Evolutionary conservation across 345 rosid genomes (phyloP), one percentile per base, ranked within the genome.

Genomic region (Salix exigua): DNA sequence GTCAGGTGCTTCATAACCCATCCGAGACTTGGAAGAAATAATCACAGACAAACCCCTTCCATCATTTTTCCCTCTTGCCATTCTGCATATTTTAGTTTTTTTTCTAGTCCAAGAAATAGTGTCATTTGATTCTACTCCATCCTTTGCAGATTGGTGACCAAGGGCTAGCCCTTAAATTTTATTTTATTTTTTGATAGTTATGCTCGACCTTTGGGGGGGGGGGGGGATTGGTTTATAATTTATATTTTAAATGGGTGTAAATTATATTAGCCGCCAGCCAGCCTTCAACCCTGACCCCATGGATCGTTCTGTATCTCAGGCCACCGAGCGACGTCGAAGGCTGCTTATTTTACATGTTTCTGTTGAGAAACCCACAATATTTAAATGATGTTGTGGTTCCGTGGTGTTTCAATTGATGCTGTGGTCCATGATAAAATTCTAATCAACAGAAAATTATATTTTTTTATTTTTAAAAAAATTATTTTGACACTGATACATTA

Each of bases 101-200:
- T 13, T n/a, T 17, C 2, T 60, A 40, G 40, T 18, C 26, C 18
- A 63, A 10, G 31, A 37, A 18, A 8, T 72, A 3, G 28, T 66
- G 4, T 31, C 16, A 31, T 38, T 63, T 72, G 23, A 66, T 23
- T 58, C 16, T 81, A 73, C 67, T 78, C 19, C 30, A 42, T 78
- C 25, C 17, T 72, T 71, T 67, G 73, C 84, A 94, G 98, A 88
- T 79, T 96, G 75, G 98, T 96, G 72, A 94, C 97, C 10, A 92
- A 87, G 86, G 92, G 91, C 51, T 58, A 7, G 10, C 30, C 42
- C 30, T n/a, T 33, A 11, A 8, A 38, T 38, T 8, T 38, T 8
- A 7, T 8, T 11, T 9, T 17, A 23, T 38, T 33, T 21, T 17
- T n/a, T 6, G 4, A 9, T 21, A 9, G 79, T 65, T 71, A 65